These are phyloP conservation scores for Aspergillus niger DNA, from an alignment of 2,329 filamentous ascomycete species.

Conservation along the genomic window DNA sequence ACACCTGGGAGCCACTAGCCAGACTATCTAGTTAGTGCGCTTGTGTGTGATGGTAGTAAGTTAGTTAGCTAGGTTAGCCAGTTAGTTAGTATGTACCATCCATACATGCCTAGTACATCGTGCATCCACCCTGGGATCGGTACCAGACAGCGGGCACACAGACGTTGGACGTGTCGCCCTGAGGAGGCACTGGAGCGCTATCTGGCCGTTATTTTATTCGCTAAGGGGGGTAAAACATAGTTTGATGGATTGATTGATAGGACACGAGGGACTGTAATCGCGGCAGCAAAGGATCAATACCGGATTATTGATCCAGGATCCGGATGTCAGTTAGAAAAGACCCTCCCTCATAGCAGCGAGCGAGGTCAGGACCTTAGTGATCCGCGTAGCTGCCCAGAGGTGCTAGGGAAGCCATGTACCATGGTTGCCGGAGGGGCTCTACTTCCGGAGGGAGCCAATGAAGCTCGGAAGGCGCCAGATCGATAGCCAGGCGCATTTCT, in stretches of 20 bases:
- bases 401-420: slow-evolving; percentile 14
- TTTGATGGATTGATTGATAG: not conserved
- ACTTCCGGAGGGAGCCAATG: not conserved
- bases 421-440: slow-evolving; percentile 19
- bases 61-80: not conserved
- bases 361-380: not conserved
- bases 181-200: not conserved
- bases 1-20: slow-evolving; percentile 1
- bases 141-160: not conserved
- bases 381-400: slow-evolving; percentile 3
- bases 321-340: not conserved
- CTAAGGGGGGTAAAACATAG: not conserved
- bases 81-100: not conserved
- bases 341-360: not conserved
- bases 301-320: not conserved
- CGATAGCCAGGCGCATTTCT: not conserved
- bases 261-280: not conserved
- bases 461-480: not conserved
- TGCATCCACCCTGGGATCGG: slow-evolving; percentile 1
- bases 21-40: not conserved
- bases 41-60: not conserved
- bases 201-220: not conserved
- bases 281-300: not conserved
- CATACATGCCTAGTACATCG: not conserved
- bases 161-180: not conserved